A percentile compares a stretch with the other conserved stretches of the same genome.
phyloP scores from a whole-genome alignment of 108 stramenopile species.

The Pelagomonas calceolata region DNA sequence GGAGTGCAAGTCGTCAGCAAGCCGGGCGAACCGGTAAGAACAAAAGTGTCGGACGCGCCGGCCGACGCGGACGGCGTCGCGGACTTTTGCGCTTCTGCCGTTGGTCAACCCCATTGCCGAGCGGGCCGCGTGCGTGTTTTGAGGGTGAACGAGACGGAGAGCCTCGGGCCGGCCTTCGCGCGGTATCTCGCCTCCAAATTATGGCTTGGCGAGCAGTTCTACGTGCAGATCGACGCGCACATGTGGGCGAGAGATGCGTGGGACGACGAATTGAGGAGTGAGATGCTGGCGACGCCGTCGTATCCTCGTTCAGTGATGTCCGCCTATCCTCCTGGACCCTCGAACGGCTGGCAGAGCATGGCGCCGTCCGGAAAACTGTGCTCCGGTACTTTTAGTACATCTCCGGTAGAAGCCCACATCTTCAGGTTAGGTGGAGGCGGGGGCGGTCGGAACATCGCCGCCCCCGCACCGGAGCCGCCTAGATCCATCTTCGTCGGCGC shows the following conservation, averaged over 20 bases:
- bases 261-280: slow-evolving; percentile 58
- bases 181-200: slow-evolving; percentile 75
- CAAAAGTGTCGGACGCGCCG: slow-evolving; percentile 46
- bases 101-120: slow-evolving; percentile 46
- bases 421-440: slow-evolving; percentile 54
- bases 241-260: slow-evolving; percentile 63
- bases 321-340: slow-evolving; percentile 67
- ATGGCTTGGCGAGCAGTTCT: slow-evolving; percentile 82
- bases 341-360: slow-evolving; percentile 22
- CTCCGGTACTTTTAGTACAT: slow-evolving; percentile 55
- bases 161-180: slow-evolving; percentile 75
- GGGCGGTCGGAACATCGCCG: slow-evolving; percentile 7
- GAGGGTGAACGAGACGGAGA: slow-evolving; percentile 73
- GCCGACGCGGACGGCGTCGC: slow-evolving; percentile 64
- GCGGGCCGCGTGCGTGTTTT: slow-evolving; percentile 61
- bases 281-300: slow-evolving; percentile 41
- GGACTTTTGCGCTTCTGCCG: slow-evolving; percentile 50
- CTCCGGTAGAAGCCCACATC: slow-evolving; percentile 74
- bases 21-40: slow-evolving; percentile 26
- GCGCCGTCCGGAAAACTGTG: slow-evolving; percentile 57
- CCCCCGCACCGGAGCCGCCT: neutral
- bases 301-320: slow-evolving; percentile 64
- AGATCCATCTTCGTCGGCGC: slow-evolving; percentile 35
- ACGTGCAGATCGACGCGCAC: slow-evolving; percentile 76
- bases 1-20: slow-evolving; percentile 61